Base-by-base conservation (phyloP, 176 grass and related monocot genomes). In the Cymbopogon citratus region DNA sequence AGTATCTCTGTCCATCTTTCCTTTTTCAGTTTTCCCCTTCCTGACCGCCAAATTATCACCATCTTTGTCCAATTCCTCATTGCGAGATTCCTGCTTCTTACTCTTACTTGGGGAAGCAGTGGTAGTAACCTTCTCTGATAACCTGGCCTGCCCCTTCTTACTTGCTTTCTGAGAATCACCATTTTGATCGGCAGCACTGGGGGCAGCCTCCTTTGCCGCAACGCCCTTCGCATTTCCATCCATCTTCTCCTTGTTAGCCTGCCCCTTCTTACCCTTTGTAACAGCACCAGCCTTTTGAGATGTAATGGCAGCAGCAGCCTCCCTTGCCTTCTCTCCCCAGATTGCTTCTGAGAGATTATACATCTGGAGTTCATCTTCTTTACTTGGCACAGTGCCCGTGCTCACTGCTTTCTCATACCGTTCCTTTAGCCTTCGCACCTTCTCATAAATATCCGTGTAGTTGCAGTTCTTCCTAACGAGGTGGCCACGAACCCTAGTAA, bases 281-380 rank as follows among this genome's bases (percentile, higher is more conserved):
- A 27, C 11, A 48, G 31, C 34, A 23, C 49, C 39, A 49, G 18
- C 69, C 41, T 80, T 84, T 46, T 80, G 69, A 6, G 74, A 56
- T 34, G 27, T 40, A 29, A 19, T 14, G 1, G 81, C 69, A 36
- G 44, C 21, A 0, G 44, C 23, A 24, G 44, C 71, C 41, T 71
- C 54, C 71, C 56, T 89, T 15, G 82, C 33, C 48, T 75, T 71
- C 14, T 76, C 56, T 43, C 87, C 87, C 87, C 87, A 89, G 26
- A 81, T 14, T 71, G 15, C 33, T 68, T 63, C 64, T 0, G 87
- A 89, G 19, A 85, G 76, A 36, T 44, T 69, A 68, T 85, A 81
- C 29, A 76, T 89, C 6, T 21, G 76, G 12, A 85, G 39, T 9
- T 52, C 70, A 81, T 76, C 82, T 24, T 54, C 63, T 54, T 41